phyloP scores from a whole-genome alignment of 108 stramenopile genomes.

The Hondaea fermentalgiana region DNA sequence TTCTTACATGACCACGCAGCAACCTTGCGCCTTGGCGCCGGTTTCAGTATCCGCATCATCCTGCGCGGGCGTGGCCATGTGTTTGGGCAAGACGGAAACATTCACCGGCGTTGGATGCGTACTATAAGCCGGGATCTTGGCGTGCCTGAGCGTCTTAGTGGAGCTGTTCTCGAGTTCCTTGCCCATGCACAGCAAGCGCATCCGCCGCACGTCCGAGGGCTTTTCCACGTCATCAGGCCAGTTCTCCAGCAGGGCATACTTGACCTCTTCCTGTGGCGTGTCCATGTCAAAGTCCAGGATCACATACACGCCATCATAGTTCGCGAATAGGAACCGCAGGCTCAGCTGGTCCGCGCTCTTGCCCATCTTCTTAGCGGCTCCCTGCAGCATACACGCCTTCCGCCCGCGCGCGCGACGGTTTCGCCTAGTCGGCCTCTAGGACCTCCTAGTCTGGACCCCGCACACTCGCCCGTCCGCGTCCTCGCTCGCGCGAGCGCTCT shows the following conservation, averaged over 20 bases:
- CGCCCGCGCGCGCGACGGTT: no score
- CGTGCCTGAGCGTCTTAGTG: not conserved
- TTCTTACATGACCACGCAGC: not conserved
- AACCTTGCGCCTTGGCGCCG: not conserved
- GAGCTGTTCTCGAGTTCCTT: slow-evolving; percentile 3
- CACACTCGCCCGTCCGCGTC: no score
- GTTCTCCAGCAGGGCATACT: not conserved
- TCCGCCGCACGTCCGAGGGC: not conserved
- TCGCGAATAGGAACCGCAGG: slow-evolving; percentile 6
- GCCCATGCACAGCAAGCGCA: slow-evolving; percentile 10
- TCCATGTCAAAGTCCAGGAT: not conserved
- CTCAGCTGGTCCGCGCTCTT: not conserved
- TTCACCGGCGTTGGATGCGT: slow-evolving; percentile 4
- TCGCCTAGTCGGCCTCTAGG: no score
- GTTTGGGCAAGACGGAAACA: not conserved
- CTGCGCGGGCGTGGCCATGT: not conserved
- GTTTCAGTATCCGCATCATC: not conserved
- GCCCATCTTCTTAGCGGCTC: not conserved
- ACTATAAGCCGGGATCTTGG: not conserved
- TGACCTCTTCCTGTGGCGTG: not conserved
- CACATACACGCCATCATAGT: slow-evolving; percentile 4
- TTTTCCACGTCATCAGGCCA: not conserved
- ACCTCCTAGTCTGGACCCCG: no score
- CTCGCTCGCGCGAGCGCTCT: no score
- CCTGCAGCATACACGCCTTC: not conserved